A percentile compares a stretch with the other conserved stretches of the same genome.
These are phyloP conservation scores for Phytopythium boreale DNA, from an alignment of 352 stramenopile species.

Conservation along the genomic window DNA sequence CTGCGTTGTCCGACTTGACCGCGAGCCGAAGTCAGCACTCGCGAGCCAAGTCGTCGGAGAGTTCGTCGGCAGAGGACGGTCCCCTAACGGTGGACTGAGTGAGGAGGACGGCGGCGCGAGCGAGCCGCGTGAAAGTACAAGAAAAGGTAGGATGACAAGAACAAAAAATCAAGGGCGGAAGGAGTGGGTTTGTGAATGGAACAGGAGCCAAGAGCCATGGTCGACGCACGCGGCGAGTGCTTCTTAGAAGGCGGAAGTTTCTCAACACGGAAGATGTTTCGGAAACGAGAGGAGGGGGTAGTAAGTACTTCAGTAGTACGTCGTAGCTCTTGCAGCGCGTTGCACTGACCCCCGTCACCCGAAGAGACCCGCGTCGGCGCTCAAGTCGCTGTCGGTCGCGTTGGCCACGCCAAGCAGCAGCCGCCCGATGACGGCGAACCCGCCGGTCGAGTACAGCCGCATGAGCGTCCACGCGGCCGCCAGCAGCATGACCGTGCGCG, in stretches of 20 bases:
- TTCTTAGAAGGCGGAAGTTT: constrained; percentile 1
- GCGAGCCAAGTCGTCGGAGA: constrained; percentile 23
- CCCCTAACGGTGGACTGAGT: constrained; percentile 8
- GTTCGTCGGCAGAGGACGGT: constrained; percentile 24
- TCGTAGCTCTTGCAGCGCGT: too few relatives aligned
- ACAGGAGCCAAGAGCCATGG: not conserved
- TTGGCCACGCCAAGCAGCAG: not conserved
- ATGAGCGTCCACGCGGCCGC: constrained; percentile 64
- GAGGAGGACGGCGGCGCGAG: not conserved
- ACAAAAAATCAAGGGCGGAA: not conserved
- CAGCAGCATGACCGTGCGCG: constrained; percentile 53
- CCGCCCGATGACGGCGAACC: constrained; percentile 24
- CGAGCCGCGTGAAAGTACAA: not conserved
- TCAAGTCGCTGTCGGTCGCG: not conserved
- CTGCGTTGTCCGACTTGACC: constrained; percentile 18
- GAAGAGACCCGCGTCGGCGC: not conserved
- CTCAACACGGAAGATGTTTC: not conserved
- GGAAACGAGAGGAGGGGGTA: not conserved
- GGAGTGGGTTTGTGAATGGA: not conserved
- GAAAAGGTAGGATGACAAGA: not conserved
- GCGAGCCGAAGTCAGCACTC: constrained; percentile 32
- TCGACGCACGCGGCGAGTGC: not conserved
- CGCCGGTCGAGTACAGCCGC: constrained; percentile 66
- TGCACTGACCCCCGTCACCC: not conserved
- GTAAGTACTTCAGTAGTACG: too few relatives aligned